Evolutionary conservation across 805 yeast genomes (phyloP), one percentile per base, ranked within the genome.

Genomic region (Monosporozyma servazzii): DNA sequence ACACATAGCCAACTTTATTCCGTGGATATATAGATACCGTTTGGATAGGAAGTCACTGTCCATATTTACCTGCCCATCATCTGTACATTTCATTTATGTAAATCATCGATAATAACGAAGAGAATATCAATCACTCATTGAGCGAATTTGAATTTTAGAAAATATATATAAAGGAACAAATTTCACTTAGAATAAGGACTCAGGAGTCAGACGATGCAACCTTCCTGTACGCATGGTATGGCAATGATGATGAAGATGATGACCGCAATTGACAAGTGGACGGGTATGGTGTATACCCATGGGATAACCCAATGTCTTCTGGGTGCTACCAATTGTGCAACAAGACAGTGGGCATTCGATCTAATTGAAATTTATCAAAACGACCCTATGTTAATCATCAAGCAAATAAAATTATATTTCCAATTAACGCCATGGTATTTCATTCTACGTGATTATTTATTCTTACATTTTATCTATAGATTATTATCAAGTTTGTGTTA

Each of bases 401-500:
- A 33, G 10, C 18, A 29, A 10, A 9, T 51, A 7, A n/a, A 31
- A 9, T 25, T 31, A 9, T 55, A 55, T 44, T 15, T 46, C 3
- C 29, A 21, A 4, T 11, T 8, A 3, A 39, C 51, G 5, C 42
- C 54, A n/a, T 56, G 58, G 58, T 48, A 45, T 17, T 44, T 44
- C 6, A 40, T 62, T 7, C 25, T 63, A 11, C 62, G 60, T 31
- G 67, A 65, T 37, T 58, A 57, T 48, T 40, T 65, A 40, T 56
- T 65, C 45, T 60, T 59, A 23, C 17, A 48, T 13, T 53, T 58
- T 10, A 29, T 49, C 13, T 53, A 49, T 47, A 58, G 55, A 42
- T 18, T 58, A 9, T 1, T 54, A 4, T 13, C 49, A 8, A 17
- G 29, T 6, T 21, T 60, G 2, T 46, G 50, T 17, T 44, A 48